Evolutionary conservation across 2,329 filamentous ascomycete genomes (phyloP), one percentile per base, ranked within the genome.

Genomic region (Fusarium setosum): DNA sequence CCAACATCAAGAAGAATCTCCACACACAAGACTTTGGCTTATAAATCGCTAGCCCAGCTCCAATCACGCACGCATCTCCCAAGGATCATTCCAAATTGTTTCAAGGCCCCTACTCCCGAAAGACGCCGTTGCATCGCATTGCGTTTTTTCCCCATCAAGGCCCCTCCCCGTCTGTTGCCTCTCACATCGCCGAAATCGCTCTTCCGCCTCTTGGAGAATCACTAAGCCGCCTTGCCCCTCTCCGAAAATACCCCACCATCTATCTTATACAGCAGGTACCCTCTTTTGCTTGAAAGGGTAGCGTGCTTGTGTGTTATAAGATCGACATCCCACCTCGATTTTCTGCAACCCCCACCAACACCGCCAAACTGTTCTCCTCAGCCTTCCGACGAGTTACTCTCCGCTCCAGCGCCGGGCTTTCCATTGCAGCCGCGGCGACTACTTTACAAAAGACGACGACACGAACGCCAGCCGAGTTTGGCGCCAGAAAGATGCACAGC

Each of bases 351-450:
- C 48, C 58, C 59, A 53, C 51, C 50, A 72, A 69, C 69, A 71
- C 74, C 88, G 90, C 82, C 92, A 97, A 94, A 84, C 87, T 97
- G 95, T 97, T 97, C 86, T 93, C 93, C 84, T 93, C 90, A 79
- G 84, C 87, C 69, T 88, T 95, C 73, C 88, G 88, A 82, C 89
- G 92, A n/a, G 64, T 51, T 77, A 88, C 91, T 76, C 84, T 96
- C 75, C 88, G 91, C 81, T 91, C 92, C 72, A 88, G 90, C 78
- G 84, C 90, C 73, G 86, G 93, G 71, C 87, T 94, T 68, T 88
- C 92, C 66, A 86, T 93, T 76, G 92, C 92, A 45, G 85, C 90
- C 65, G 86, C 89, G 37, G 84, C 92, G 52, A 77, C 84, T 63
- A 86, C 90, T 63, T 83, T 92, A 69, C 89, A 88, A 61, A 81